Evolutionary conservation across 345 rosid species (phyloP), one percentile per base, ranked within the genome.

Genomic region (Salix purpurea): DNA sequence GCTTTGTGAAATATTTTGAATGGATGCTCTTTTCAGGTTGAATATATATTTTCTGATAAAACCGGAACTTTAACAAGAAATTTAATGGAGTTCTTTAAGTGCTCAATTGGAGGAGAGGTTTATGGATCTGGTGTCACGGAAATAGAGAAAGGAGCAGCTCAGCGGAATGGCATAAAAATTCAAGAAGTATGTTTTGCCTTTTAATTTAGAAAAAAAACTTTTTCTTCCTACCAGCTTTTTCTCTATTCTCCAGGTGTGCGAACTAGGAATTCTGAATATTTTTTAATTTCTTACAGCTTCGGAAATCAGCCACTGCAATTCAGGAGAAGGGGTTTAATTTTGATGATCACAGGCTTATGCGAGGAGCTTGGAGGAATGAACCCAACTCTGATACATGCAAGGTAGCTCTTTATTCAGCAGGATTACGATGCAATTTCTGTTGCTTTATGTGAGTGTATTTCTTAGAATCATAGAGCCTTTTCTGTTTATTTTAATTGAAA

Each of bases 51-150:
- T 86, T 94, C 99, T 60, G 98, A 96, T 85, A 96, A 94, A 90
- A 96, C 99, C 67, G 99, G 99, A 83, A 96, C 99, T 70, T 89
- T 96, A 81, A 96, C 99, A 16, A 89, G 99, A 84, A 96, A 96
- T 82, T 83, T 94, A 83, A 96, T 96, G 99, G 99, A 96, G 89
- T 96, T 96, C 82, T 96, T 96, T 78, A 96, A 96, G 89, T 94
- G 99, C 84, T 94, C 99, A 48, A 92, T 96, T 86, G 99, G 96
- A 79, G 99, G 97, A 76, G 93, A 89, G 85, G 84, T 85, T 67
- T 96, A 96, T 85, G 99, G 99, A 75, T 81, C 90, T 78, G 99
- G 99, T 75, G 69, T 91, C 82, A 96, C 98, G 74, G 99, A 94
- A 84, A 92, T 91, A 75, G 99, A 96, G 84, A 87, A 80, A 84